A percentile compares a stretch with the other conserved stretches of the same genome.
Evolutionary conservation across 441 rosid species (phyloP).

Genomic region (Gossypium davidsonii): DNA sequence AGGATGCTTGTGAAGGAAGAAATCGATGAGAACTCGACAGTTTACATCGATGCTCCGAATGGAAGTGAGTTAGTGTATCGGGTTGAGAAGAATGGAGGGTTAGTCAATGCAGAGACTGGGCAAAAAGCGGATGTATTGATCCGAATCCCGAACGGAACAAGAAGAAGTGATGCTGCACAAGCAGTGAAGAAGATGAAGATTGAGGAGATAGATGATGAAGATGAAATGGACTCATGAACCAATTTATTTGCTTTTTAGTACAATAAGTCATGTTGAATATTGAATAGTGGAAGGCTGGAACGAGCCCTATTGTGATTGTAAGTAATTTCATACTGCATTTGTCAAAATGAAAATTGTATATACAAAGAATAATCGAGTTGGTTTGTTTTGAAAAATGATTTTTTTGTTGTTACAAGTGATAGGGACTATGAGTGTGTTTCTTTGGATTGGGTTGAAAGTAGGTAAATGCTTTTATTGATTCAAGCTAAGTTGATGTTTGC

Average conservation of each 20-base stretch:
- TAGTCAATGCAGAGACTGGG: slow-evolving; percentile 64
- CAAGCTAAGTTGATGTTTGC: too few relatives aligned
- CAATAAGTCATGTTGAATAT: neutral
- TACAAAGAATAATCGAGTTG: too few relatives aligned
- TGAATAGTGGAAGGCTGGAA: neutral
- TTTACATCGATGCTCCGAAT: slow-evolving; percentile 46
- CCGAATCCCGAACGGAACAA: slow-evolving; percentile 37
- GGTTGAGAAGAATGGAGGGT: slow-evolving; percentile 64
- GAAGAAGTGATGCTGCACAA: slow-evolving; percentile 55
- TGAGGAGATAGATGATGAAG: slow-evolving; percentile 56
- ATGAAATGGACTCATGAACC: slow-evolving; percentile 40
- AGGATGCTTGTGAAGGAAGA: slow-evolving; percentile 72
- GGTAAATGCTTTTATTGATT: too few relatives aligned
- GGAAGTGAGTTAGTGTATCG: slow-evolving; percentile 42
- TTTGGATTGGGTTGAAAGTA: neutral
- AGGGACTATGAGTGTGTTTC: neutral
- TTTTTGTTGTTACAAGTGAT: too few relatives aligned
- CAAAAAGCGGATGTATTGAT: slow-evolving; percentile 61
- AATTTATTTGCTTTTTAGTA: neutral
- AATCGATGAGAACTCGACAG: slow-evolving; percentile 72
- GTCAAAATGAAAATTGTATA: too few relatives aligned
- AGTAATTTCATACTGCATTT: too few relatives aligned
- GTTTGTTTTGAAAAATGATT: too few relatives aligned
- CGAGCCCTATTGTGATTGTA: too few relatives aligned
- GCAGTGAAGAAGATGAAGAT: slow-evolving; percentile 85